These are phyloP conservation scores for Triangularia verruculosa DNA, from an alignment of 2,329 filamentous ascomycete species.

Conservation along the genomic window DNA sequence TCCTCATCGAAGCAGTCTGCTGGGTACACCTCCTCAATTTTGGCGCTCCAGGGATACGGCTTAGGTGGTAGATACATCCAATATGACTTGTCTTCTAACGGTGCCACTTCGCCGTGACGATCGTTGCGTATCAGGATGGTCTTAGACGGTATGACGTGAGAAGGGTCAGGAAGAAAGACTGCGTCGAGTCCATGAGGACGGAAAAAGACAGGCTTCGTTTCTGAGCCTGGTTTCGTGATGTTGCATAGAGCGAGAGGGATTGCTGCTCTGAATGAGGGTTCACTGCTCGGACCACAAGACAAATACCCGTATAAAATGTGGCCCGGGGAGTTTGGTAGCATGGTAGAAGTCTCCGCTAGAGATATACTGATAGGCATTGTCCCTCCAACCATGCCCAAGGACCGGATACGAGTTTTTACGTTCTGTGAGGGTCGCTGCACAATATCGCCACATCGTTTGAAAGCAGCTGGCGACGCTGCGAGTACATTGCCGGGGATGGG, in stretches of 20 bases:
- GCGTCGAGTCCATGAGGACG: background rate
- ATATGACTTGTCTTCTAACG: background rate
- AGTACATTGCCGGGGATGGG: background rate
- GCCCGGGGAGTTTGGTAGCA: background rate
- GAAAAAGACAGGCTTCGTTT: background rate
- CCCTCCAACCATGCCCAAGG: background rate
- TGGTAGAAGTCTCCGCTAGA: background rate
- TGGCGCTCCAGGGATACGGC: conserved; percentile 1
- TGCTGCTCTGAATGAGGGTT: background rate
- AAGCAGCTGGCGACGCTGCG: background rate
- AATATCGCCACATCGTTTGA: conserved; percentile 1
- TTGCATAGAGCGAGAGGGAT: background rate
- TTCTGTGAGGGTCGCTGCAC: background rate
- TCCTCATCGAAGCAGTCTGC: background rate
- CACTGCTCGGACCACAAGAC: background rate
- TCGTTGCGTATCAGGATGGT: conserved; percentile 4
- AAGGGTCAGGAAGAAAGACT: background rate
- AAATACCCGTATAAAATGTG: background rate
- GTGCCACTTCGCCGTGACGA: background rate
- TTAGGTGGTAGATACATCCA: conserved; percentile 2
- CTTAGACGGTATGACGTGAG: background rate
- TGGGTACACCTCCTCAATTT: conserved; percentile 1
- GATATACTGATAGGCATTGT: background rate
- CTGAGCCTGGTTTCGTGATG: background rate
- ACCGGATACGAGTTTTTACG: background rate